These are phyloP conservation scores for Spirogloea muscicola DNA, from an alignment of 139 green algal species.

Conservation along the genomic window DNA sequence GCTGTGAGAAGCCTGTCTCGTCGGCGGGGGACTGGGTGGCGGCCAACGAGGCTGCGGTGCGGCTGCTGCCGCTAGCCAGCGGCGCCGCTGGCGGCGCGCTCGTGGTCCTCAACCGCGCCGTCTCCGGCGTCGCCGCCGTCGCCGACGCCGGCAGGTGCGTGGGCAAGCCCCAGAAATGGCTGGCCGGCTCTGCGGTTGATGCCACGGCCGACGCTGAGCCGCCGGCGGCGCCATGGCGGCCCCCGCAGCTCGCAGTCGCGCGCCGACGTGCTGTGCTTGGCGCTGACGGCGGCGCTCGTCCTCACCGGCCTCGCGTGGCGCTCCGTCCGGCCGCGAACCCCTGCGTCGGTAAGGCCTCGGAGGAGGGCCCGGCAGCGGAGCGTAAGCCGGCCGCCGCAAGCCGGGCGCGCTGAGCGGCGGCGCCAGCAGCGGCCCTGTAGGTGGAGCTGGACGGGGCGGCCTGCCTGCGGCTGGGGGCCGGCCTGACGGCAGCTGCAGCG, in stretches of 20 bases:
- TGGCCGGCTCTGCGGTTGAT: no score
- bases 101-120: slow-evolving; percentile 42
- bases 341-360: slow-evolving; percentile 47
- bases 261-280: slow-evolving; percentile 80
- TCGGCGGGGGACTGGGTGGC: slow-evolving; percentile 29
- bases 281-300: slow-evolving; percentile 73
- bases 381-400: no score
- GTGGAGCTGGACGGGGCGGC: no score
- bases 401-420: no score
- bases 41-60: slow-evolving; percentile 35
- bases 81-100: slow-evolving; percentile 12
- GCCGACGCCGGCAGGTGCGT: slow-evolving; percentile 36
- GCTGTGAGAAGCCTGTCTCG: no score
- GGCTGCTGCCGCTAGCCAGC: slow-evolving; percentile 25
- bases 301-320: slow-evolving; percentile 89
- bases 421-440: no score
- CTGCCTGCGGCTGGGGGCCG: no score
- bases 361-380: no score
- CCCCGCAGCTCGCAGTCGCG: slow-evolving; percentile 64
- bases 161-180: neutral
- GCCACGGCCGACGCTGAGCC: neutral
- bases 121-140: slow-evolving; percentile 37
- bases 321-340: slow-evolving; percentile 60
- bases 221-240: neutral
- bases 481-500: no score